These are phyloP conservation scores for Malus hybrid DNA, from an alignment of 331 rosid species.

Conservation along the genomic window DNA sequence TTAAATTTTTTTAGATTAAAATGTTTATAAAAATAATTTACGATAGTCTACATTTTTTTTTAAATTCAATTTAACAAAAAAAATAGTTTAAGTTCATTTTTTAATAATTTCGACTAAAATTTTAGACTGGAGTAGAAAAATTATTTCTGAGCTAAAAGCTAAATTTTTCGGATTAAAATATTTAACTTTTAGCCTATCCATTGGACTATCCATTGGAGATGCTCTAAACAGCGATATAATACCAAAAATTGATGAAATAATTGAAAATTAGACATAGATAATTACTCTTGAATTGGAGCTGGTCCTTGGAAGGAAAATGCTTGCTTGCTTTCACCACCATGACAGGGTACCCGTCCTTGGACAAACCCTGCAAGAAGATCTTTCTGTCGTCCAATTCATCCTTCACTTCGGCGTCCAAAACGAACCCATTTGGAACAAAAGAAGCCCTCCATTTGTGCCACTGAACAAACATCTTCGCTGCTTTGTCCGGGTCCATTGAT, in stretches of 20 bases:
- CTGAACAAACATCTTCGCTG: constrained; percentile 79
- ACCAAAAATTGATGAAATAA: background rate
- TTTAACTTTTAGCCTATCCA: no score
- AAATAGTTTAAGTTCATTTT: no score
- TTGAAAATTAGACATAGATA: background rate
- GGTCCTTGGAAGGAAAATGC: constrained; percentile 79
- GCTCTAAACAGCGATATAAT: background rate
- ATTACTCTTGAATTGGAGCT: constrained; percentile 83
- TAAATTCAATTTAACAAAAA: no score
- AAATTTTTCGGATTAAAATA: no score
- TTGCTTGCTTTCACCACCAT: constrained; percentile 41
- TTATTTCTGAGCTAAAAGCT: no score
- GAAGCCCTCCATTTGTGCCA: constrained; percentile 78
- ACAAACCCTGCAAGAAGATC: constrained; percentile 66
- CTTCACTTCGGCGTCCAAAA: constrained; percentile 54
- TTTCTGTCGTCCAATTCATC: constrained; percentile 68
- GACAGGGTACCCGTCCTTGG: constrained; percentile 43
- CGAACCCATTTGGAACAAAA: constrained; percentile 66
- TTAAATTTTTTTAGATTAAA: no score
- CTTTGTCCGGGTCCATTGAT: constrained; percentile 72
- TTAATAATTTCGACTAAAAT: no score
- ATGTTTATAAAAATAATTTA: no score
- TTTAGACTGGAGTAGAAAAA: no score
- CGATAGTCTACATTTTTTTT: no score
- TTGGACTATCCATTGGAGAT: no score